Percentiles rank a stretch among this genome's conserved stretches.
These are phyloP conservation scores for Penicillium goetzii DNA, from an alignment of 495 filamentous ascomycete genomes.

Conservation along the genomic window DNA sequence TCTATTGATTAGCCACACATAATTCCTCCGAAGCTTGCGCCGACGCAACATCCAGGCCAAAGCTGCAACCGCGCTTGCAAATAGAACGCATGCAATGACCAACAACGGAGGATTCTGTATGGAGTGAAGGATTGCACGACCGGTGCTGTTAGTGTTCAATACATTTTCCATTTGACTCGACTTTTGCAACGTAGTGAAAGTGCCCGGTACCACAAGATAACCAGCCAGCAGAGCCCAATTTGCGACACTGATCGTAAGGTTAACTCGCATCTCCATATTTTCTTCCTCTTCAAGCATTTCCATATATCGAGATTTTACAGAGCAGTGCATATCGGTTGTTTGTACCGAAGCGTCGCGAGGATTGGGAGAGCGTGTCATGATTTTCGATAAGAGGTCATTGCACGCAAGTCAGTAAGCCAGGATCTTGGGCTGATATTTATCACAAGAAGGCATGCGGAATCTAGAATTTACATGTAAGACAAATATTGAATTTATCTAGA, in stretches of 20 bases:
- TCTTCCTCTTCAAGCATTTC: slow-evolving; percentile 14
- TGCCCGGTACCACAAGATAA: slow-evolving; percentile 43
- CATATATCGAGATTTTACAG: not conserved
- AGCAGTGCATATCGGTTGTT: not conserved
- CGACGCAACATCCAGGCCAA: slow-evolving; percentile 23
- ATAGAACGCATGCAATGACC: slow-evolving; percentile 27
- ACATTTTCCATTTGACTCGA: slow-evolving; percentile 19
- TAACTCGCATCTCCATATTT: slow-evolving; percentile 20
- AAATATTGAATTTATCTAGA: not conserved
- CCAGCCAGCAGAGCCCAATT: slow-evolving; percentile 41
- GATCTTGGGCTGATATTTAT: not conserved
- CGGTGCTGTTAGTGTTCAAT: slow-evolving; percentile 14
- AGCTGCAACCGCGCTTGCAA: slow-evolving; percentile 19
- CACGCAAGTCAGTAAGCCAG: not conserved
- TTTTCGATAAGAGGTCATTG: not conserved
- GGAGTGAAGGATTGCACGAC: slow-evolving; percentile 20
- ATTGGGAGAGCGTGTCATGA: not conserved
- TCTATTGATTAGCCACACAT: slow-evolving; percentile 32
- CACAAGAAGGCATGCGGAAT: not conserved
- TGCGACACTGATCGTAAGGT: slow-evolving; percentile 16
- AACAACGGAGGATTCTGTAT: slow-evolving; percentile 33
- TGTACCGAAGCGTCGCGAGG: not conserved
- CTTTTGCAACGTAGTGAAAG: slow-evolving; percentile 38
- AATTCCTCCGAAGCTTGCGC: slow-evolving; percentile 25
- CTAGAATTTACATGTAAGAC: not conserved